phyloP scores from a whole-genome alignment of 1,139 yeast species.

The Yarrowia galli region DNA sequence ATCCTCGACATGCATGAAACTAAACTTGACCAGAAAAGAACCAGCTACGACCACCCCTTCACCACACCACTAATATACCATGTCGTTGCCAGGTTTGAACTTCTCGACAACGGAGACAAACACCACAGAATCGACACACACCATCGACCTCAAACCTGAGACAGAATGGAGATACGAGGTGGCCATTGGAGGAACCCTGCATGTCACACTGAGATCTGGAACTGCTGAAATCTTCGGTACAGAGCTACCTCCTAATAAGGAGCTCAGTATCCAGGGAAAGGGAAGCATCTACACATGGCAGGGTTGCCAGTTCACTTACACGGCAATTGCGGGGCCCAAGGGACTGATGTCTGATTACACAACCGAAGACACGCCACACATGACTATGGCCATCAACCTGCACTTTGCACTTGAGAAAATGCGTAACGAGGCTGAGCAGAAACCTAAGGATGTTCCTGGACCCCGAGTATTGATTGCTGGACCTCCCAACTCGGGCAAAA shows the following conservation, averaged over 20 bases:
- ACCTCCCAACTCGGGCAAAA: conserved; percentile 74
- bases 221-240: conserved; percentile 92
- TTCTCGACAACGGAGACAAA: conserved; percentile 40
- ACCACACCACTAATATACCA: neutral
- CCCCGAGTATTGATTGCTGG: conserved; percentile 83
- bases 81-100: conserved; percentile 42
- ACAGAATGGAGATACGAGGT: conserved; percentile 87
- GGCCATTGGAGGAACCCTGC: conserved; percentile 62
- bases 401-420: conserved; percentile 77
- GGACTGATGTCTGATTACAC: conserved; percentile 58
- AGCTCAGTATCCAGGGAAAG: conserved; percentile 67
- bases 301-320: conserved; percentile 58
- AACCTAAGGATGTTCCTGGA: conserved; percentile 41
- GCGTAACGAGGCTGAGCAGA: conserved; percentile 39
- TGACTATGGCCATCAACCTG: conserved; percentile 68
- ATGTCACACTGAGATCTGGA: conserved; percentile 60
- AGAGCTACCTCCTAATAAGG: conserved; percentile 78
- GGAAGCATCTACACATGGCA: conserved; percentile 67
- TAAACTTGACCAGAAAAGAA: neutral
- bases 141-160: conserved; percentile 46
- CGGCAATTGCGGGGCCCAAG: conserved; percentile 52
- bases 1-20: conserved; percentile 26
- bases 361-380: conserved; percentile 70
- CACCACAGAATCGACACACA: conserved; percentile 35
- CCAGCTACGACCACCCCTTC: neutral